These are phyloP conservation scores for Rosa chinensis DNA, from an alignment of 306 rosid genomes.

Conservation along the genomic window DNA sequence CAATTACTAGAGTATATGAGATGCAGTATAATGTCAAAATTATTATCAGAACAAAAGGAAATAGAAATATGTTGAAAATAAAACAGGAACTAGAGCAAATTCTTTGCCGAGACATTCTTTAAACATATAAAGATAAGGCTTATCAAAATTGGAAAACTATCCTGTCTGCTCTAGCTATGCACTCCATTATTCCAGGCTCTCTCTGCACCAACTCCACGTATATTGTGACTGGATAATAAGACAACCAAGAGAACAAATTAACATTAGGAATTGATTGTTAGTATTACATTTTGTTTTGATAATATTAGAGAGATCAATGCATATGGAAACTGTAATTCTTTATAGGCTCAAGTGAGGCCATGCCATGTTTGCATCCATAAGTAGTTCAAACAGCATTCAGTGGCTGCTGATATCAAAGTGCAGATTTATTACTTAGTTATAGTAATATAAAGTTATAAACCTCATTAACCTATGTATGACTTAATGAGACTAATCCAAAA, in stretches of 20 bases:
- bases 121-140: not conserved
- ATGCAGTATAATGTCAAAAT: too few relatives aligned
- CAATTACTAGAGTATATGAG: not conserved
- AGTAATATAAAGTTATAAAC: not conserved
- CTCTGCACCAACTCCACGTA: not conserved
- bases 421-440: not conserved
- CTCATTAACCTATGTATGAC: not conserved
- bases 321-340: not conserved
- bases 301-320: not conserved
- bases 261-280: not conserved
- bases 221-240: constrained; percentile 5
- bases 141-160: not conserved
- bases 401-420: not conserved
- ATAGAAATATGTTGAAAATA: not conserved
- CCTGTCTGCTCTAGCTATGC: not conserved
- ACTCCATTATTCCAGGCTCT: not conserved
- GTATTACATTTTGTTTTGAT: not conserved
- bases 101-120: not conserved
- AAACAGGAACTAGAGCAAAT: not conserved
- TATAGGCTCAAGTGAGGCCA: not conserved
- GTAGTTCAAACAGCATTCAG: not conserved
- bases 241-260: constrained; percentile 2
- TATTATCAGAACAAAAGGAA: not conserved
- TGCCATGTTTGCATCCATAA: too few relatives aligned
- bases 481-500: not conserved